Evolutionary conservation across 306 rosid genomes (phyloP).

Genomic region (Luffa aegyptiaca): DNA sequence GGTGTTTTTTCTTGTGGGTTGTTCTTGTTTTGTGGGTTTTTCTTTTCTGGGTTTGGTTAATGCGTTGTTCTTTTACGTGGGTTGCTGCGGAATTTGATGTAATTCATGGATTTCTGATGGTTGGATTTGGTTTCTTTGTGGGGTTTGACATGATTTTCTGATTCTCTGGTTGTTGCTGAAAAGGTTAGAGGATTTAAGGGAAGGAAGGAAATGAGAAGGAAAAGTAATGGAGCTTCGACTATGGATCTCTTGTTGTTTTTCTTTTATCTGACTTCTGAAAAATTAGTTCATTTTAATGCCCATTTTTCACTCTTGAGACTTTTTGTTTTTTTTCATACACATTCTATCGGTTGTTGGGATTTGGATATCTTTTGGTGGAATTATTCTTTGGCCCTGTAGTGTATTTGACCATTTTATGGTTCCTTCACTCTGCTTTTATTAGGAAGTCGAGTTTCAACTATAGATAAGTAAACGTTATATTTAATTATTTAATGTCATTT

Average conservation of each 20-base stretch:
- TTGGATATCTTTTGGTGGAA: not conserved
- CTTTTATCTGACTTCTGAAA: not conserved
- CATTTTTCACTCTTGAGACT: not conserved
- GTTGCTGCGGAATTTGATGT: not conserved
- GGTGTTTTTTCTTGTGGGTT: conserved; percentile 9
- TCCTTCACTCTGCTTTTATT: not conserved
- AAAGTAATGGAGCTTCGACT: not conserved
- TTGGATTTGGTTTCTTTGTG: conserved; percentile 4
- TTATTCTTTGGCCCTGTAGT: not conserved
- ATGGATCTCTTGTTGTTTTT: not conserved
- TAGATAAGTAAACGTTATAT: not conserved
- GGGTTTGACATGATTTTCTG: not conserved
- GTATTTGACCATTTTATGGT: not conserved
- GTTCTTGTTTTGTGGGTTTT: not conserved
- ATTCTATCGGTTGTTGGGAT: not conserved
- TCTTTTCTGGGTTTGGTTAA: not conserved
- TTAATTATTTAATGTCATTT: not conserved
- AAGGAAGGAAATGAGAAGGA: not conserved
- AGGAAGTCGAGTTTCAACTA: not conserved
- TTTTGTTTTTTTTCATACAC: not conserved
- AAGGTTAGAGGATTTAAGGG: not conserved
- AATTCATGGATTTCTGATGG: not conserved
- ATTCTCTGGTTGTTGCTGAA: not conserved
- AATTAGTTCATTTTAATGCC: not conserved
- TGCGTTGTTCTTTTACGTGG: not conserved